phyloP scores from a whole-genome alignment of 768 basidiomycete genomes.

The Naematelia aurantialba region DNA sequence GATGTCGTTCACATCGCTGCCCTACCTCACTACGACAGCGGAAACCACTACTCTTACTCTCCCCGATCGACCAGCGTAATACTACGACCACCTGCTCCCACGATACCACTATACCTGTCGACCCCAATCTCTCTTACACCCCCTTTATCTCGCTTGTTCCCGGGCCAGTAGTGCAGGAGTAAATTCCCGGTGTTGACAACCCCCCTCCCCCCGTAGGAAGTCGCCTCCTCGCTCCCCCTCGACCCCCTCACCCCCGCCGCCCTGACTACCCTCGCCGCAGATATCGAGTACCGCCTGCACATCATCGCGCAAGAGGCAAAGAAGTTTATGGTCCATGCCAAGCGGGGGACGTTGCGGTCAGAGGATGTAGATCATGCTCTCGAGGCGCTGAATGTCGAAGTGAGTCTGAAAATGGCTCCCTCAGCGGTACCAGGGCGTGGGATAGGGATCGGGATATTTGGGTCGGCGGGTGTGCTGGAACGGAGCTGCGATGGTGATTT shows the following conservation, averaged over 20 bases:
- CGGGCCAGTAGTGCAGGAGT: not conserved
- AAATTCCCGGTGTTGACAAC: not conserved
- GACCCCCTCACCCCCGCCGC: slow-evolving; percentile 70
- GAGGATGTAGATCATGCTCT: slow-evolving; percentile 90
- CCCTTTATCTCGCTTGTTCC: not conserved
- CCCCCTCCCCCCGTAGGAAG: slow-evolving; percentile 65
- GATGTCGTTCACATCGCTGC: too few relatives aligned
- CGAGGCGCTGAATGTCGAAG: slow-evolving; percentile 88
- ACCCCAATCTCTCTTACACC: not conserved
- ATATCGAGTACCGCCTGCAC: slow-evolving; percentile 94
- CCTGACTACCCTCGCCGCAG: slow-evolving; percentile 80
- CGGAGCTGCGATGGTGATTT: too few relatives aligned
- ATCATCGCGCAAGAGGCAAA: slow-evolving; percentile 90
- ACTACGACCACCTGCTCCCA: too few relatives aligned
- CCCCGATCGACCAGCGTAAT: too few relatives aligned
- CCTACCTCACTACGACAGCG: too few relatives aligned
- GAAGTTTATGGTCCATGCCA: slow-evolving; percentile 92
- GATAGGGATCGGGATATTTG: too few relatives aligned
- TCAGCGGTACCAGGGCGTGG: too few relatives aligned
- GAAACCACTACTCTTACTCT: too few relatives aligned
- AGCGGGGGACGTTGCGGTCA: slow-evolving; percentile 81
- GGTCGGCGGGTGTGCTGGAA: too few relatives aligned
- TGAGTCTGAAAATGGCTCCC: slow-evolving; percentile 23
- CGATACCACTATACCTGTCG: too few relatives aligned
- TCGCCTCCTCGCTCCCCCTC: slow-evolving; percentile 81